Conservation (phyloP, 176 grass and related monocot genomes). For the Juncus effusus region DNA sequence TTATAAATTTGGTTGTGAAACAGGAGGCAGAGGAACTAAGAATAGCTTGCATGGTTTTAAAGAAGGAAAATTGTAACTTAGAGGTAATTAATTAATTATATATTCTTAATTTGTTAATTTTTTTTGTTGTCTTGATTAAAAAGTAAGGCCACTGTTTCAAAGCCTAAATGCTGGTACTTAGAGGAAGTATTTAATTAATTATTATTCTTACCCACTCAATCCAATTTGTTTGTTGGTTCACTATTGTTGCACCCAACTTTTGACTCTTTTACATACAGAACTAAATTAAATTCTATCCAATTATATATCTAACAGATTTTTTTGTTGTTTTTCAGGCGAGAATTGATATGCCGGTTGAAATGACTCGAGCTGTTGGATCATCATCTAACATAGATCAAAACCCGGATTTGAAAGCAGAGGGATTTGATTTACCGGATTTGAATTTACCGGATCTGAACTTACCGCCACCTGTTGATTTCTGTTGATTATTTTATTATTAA, state of each 20-base stretch:
- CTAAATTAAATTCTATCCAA: not conserved
- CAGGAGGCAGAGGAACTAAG: constrained; percentile 27
- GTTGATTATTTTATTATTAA: not conserved
- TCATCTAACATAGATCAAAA: not conserved
- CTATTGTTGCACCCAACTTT: constrained; percentile 20
- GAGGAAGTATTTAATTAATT: constrained; percentile 11
- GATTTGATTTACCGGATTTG: constrained; percentile 25
- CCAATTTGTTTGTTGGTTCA: constrained; percentile 24
- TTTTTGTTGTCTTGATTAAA: no score
- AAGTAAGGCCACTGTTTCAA: not conserved
- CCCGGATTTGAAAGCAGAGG: constrained; percentile 10
- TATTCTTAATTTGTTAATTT: not conserved
- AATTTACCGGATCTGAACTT: constrained; percentile 26
- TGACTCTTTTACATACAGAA: constrained; percentile 2
- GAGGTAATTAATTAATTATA: constrained; percentile 13
- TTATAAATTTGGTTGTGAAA: constrained; percentile 9
- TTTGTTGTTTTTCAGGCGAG: constrained; percentile 8
- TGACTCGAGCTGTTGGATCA: not conserved
- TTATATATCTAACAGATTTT: not conserved
- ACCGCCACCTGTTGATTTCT: constrained; percentile 21
- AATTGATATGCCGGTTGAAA: not conserved
- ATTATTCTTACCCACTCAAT: constrained; percentile 14
- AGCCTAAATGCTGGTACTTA: not conserved
- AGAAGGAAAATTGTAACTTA: constrained; percentile 23
- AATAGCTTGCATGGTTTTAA: constrained; percentile 25